These are phyloP conservation scores for Phytophthora chlamydospora DNA, from an alignment of 352 stramenopile genomes.

Conservation along the genomic window DNA sequence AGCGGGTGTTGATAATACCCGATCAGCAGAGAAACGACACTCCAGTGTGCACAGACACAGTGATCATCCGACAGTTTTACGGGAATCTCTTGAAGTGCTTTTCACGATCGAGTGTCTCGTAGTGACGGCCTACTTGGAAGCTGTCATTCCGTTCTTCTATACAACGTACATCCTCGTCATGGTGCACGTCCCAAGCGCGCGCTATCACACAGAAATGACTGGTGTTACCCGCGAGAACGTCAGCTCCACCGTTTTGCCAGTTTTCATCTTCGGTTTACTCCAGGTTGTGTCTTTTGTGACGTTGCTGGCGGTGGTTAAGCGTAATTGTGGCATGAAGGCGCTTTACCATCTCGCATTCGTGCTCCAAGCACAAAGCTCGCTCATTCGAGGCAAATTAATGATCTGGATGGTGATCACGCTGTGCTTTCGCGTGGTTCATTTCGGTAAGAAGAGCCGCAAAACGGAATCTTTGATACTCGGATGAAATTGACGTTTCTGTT, in stretches of 20 bases:
- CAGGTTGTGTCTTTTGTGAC: conserved; percentile 28
- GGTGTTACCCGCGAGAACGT: background rate
- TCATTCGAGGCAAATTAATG: conserved; percentile 42
- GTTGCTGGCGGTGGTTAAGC: background rate
- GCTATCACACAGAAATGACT: conserved; percentile 15
- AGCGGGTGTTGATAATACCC: background rate
- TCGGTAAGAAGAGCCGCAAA: background rate
- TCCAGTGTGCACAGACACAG: background rate
- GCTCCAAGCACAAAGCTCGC: conserved; percentile 31
- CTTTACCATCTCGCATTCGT: conserved; percentile 42
- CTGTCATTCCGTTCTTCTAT: conserved; percentile 10
- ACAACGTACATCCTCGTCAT: conserved; percentile 1
- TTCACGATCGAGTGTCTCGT: conserved; percentile 9
- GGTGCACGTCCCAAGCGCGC: conserved; percentile 14
- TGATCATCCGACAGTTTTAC: conserved; percentile 2
- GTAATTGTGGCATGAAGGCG: conserved; percentile 9
- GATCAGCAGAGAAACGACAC: background rate
- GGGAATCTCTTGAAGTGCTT: conserved; percentile 4
- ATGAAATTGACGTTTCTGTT: background rate
- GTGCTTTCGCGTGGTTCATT: conserved; percentile 1
- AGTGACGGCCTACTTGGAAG: conserved; percentile 1
- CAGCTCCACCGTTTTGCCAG: background rate
- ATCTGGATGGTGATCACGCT: conserved; percentile 30
- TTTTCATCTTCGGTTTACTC: conserved; percentile 20
- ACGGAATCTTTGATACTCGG: background rate